phyloP scores from a whole-genome alignment of 768 basidiomycete species.

The Rubroboletus satanas region DNA sequence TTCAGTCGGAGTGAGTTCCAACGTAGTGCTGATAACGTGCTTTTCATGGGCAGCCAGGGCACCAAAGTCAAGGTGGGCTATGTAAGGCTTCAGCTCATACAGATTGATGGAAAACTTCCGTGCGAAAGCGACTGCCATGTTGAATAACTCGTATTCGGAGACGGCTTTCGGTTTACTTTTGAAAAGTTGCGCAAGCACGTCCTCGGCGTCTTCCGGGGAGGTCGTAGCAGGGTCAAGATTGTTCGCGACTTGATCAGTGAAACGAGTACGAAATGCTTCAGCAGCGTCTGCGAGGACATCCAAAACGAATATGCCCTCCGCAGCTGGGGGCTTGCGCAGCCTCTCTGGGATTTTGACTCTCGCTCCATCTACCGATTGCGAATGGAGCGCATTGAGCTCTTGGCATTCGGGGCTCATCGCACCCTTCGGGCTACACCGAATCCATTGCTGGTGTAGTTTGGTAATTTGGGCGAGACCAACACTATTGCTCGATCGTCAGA shows the following conservation, averaged over 20 bases:
- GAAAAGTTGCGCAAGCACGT: slow-evolving; percentile 44
- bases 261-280: slow-evolving; percentile 42
- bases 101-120: slow-evolving; percentile 42
- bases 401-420: slow-evolving; percentile 64
- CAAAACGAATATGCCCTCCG: slow-evolving; percentile 45
- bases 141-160: slow-evolving; percentile 61
- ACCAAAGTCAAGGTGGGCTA: slow-evolving; percentile 53
- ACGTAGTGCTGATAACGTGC: slow-evolving; percentile 42
- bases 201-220: slow-evolving; percentile 36
- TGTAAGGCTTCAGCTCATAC: slow-evolving; percentile 35
- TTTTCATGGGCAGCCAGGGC: slow-evolving; percentile 54
- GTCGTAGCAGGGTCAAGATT: slow-evolving; percentile 23
- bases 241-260: slow-evolving; percentile 31
- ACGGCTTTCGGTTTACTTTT: slow-evolving; percentile 49
- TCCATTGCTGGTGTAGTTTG: slow-evolving; percentile 59
- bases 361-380: slow-evolving; percentile 65
- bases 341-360: slow-evolving; percentile 35
- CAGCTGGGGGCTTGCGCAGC: slow-evolving; percentile 44
- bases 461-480: slow-evolving; percentile 55
- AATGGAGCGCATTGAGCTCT: slow-evolving; percentile 68
- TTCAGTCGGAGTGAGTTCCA: slow-evolving; percentile 39
- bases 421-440: slow-evolving; percentile 48
- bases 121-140: slow-evolving; percentile 45
- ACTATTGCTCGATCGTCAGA: slow-evolving; percentile 30
- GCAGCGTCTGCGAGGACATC: slow-evolving; percentile 49